Evolutionary conservation across 2,329 filamentous ascomycete species (phyloP), one percentile per base, ranked within the genome.

Genomic region (Ophiosphaerella herpotricha): DNA sequence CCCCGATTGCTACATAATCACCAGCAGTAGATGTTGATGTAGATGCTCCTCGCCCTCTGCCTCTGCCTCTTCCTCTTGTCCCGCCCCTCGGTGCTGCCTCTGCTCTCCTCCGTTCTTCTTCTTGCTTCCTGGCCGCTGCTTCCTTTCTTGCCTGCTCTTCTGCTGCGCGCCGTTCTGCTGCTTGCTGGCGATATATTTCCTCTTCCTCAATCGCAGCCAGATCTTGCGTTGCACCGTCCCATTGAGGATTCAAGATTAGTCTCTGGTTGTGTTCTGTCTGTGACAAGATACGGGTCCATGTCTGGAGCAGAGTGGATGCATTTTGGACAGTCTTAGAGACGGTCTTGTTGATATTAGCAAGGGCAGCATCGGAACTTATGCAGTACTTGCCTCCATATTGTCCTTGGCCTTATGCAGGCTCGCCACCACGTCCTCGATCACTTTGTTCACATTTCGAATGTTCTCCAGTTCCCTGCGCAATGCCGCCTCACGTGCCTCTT

Each of bases 231-330:
- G 92, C 89, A 48, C 94, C 94, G 68, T 93, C 88, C 91, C 93
- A 99, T 50, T 85, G 80, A 2, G 91, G 89, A 67, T 96, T 89
- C 39, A 97, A 81, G 38, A 99, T 87, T 43, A 99, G 79, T 21
- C 94, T 86, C 73, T 97, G 92, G 70, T 96, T 97, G 75, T 99
- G 94, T 75, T 99, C 94, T 4, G 94, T 97, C 74, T 99, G 94
- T 6, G 91, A 94, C 11, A 99, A 83, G 59, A 99, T 97, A 44
- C 91, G 87, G 7, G 91, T 96, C 93, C 93, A 99, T 13, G 92
- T 96, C 64, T 95, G 91, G 29, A 99, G 85, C 12, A 99, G 83
- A 1, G 89, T 89, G 12, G 92, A 95, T 3, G 94, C 91, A 47
- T 92, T 93, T 59, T 83, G 83, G 36, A 97, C 91, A 3, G 94